These are phyloP conservation scores for Athelia psychrophila DNA, from an alignment of 1,284 basidiomycete genomes.

Conservation along the genomic window DNA sequence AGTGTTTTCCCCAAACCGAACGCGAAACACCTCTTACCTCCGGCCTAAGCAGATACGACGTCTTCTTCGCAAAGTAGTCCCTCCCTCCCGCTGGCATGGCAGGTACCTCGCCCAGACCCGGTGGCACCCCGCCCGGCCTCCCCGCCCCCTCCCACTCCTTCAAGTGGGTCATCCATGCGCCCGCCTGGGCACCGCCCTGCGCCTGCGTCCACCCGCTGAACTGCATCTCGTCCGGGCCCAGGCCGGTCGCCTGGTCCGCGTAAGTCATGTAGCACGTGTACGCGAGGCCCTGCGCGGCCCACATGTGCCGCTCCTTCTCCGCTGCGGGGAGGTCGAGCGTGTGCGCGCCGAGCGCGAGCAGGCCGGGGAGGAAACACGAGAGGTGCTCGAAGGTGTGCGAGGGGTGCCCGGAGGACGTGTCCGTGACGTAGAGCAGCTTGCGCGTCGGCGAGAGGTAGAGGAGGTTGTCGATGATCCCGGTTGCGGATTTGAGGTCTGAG, in stretches of 20 bases:
- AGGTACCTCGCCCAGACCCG: conserved; percentile 28
- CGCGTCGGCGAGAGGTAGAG: conserved; percentile 40
- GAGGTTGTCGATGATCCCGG: conserved; percentile 34
- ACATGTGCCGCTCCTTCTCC: conserved; percentile 30
- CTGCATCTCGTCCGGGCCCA: conserved; percentile 38
- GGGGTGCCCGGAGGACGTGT: conserved; percentile 22
- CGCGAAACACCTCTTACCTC: conserved; percentile 29
- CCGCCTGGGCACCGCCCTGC: conserved; percentile 1
- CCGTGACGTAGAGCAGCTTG: conserved; percentile 42
- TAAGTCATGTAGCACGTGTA: conserved; percentile 43
- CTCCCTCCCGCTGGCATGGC: conserved; percentile 17
- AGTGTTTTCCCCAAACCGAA: too few relatives aligned
- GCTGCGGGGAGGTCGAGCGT: conserved; percentile 25
- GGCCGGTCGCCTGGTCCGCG: conserved; percentile 35
- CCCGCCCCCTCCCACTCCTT: conserved; percentile 32
- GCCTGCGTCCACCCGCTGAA: conserved; percentile 16
- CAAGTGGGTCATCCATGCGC: conserved; percentile 32
- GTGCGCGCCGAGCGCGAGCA: conserved; percentile 44
- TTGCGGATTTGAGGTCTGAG: conserved; percentile 35
- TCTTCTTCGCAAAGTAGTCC: conserved; percentile 32
- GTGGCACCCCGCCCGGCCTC: conserved; percentile 27
- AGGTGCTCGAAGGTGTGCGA: conserved; percentile 43
- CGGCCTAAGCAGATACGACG: conserved; percentile 37
- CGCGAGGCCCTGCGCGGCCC: conserved; percentile 43
- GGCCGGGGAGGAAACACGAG: conserved; percentile 46